A percentile compares a stretch with the other conserved stretches of the same genome.
phyloP scores from a whole-genome alignment of 306 rosid species.

The Lathyrus tuberosus region DNA sequence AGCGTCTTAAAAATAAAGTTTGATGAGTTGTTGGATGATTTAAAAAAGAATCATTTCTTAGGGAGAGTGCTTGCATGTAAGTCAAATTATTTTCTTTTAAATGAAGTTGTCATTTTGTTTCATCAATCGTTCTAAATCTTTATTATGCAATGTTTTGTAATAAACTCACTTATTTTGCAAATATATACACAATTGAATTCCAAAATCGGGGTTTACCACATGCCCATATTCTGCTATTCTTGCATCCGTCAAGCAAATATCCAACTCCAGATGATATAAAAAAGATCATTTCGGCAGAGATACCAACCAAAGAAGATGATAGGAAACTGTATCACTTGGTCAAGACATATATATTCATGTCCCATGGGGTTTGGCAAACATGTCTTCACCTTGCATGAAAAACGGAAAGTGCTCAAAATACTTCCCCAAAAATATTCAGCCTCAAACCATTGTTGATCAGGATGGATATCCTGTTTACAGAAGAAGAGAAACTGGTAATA shows the following conservation, averaged over 20 bases:
- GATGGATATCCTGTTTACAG: neutral
- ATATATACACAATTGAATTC: neutral
- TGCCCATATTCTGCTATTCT: neutral
- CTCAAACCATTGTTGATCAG: neutral
- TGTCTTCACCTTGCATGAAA: neutral
- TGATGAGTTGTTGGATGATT: neutral
- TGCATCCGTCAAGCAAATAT: neutral
- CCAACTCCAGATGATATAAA: neutral
- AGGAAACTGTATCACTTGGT: neutral
- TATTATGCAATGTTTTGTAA: no score
- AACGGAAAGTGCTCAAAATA: neutral
- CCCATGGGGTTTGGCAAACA: neutral
- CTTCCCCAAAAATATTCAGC: neutral
- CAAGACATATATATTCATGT: neutral
- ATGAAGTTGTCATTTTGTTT: no score
- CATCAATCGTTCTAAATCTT: no score
- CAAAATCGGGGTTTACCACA: neutral
- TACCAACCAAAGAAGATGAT: neutral
- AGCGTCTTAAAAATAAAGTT: neutral
- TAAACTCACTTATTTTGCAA: neutral
- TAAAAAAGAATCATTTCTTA: neutral
- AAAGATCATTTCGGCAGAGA: neutral
- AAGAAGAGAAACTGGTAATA: no score
- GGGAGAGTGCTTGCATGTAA: neutral
- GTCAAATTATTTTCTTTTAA: neutral